phyloP scores from a whole-genome alignment of 2,329 filamentous ascomycete genomes.

The Colletotrichum viniferum region DNA sequence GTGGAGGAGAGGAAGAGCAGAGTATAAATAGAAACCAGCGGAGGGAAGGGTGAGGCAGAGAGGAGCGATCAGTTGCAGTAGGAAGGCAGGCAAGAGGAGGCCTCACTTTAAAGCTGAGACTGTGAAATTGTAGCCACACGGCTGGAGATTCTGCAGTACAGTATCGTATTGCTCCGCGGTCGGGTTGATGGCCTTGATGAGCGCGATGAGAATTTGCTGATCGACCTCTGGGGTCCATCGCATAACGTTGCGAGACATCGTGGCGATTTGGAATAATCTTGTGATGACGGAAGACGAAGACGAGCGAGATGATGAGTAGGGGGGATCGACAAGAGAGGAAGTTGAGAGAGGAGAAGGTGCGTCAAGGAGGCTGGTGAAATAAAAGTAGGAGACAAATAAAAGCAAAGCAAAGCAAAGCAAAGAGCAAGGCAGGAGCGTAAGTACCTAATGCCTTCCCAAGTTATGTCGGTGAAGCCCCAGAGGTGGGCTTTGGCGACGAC shows the following conservation, averaged over 20 bases:
- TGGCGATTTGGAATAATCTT: background rate
- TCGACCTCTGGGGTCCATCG: slow-evolving; percentile 50
- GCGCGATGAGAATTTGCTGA: slow-evolving; percentile 48
- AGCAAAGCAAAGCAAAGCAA: background rate
- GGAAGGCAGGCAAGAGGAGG: too few relatives aligned
- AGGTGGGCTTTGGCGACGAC: slow-evolving; percentile 37
- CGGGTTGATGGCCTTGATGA: too few relatives aligned
- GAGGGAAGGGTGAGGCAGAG: too few relatives aligned
- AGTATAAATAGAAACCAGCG: background rate
- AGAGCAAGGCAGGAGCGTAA: background rate
- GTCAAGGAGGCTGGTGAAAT: background rate
- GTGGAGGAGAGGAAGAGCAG: background rate
- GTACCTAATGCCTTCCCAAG: slow-evolving; percentile 52
- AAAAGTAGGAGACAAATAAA: background rate
- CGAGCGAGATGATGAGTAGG: background rate
- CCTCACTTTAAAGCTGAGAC: too few relatives aligned
- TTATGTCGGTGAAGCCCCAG: slow-evolving; percentile 35
- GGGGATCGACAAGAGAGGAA: too few relatives aligned
- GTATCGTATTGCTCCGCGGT: slow-evolving; percentile 36
- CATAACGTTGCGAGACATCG: slow-evolving; percentile 26
- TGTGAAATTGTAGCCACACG: too few relatives aligned
- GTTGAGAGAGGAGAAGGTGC: background rate
- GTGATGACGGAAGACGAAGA: background rate
- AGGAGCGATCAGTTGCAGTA: background rate
- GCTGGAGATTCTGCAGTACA: slow-evolving; percentile 35